phyloP scores from a whole-genome alignment of 2,329 filamentous ascomycete genomes.

The Talaromyces sp. region DNA sequence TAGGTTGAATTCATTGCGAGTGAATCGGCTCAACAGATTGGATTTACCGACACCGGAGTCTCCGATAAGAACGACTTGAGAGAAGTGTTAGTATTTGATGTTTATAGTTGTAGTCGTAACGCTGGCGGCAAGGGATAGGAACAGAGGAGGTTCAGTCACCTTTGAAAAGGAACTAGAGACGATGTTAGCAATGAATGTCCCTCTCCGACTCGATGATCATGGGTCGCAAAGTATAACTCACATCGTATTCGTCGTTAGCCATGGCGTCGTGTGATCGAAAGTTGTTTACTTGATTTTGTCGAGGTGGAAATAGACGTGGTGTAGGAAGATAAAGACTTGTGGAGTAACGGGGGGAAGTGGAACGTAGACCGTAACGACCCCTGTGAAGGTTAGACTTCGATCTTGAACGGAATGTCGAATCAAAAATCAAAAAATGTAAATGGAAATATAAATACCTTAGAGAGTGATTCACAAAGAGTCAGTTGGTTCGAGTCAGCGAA shows the following conservation, averaged over 20 bases:
- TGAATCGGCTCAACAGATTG: constrained; percentile 98
- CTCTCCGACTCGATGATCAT: no score
- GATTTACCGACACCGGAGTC: constrained; percentile 99
- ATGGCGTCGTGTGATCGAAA: constrained; percentile 48
- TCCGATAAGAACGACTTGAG: constrained; percentile 90
- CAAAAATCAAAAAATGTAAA: background rate
- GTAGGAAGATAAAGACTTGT: constrained; percentile 8
- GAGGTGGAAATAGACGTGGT: constrained; percentile 5
- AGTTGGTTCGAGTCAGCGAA: background rate
- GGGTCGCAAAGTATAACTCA: constrained; percentile 49
- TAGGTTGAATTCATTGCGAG: constrained; percentile 98
- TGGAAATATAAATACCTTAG: background rate
- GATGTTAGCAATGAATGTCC: background rate
- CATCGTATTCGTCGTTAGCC: constrained; percentile 99
- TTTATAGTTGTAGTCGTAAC: constrained; percentile 18
- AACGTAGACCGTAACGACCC: constrained; percentile 1
- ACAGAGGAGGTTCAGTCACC: constrained; percentile 45
- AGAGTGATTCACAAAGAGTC: constrained; percentile 1
- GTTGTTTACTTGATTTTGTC: constrained; percentile 6
- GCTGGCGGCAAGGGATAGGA: constrained; percentile 20
- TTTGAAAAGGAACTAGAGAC: constrained; percentile 96
- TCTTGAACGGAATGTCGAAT: background rate
- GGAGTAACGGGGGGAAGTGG: constrained; percentile 12
- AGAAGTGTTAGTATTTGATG: constrained; percentile 8
- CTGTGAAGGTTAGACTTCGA: background rate